These are phyloP conservation scores for Calonectria crousiana DNA, from an alignment of 2,329 filamentous ascomycete species.

Conservation along the genomic window DNA sequence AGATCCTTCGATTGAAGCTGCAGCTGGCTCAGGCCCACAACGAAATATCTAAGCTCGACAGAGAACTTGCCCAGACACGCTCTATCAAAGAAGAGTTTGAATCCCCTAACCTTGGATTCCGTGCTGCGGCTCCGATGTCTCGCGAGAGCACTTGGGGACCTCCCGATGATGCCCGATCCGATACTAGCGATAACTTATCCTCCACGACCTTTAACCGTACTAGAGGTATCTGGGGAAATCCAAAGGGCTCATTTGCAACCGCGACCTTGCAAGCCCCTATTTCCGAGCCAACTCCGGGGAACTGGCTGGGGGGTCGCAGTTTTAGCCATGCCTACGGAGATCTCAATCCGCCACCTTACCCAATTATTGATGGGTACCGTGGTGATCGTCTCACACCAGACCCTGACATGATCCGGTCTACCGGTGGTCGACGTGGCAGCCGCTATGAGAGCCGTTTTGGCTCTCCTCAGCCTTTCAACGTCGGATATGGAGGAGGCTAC, in stretches of 20 bases:
- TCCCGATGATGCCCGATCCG: conserved; percentile 68
- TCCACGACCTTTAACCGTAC: conserved; percentile 64
- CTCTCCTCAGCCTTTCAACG: conserved; percentile 49
- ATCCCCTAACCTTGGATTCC: conserved; percentile 32
- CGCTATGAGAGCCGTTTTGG: conserved; percentile 61
- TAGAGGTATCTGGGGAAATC: conserved; percentile 68
- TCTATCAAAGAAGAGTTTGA: conserved; percentile 66
- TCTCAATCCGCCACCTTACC: conserved; percentile 47
- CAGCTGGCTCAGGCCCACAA: conserved; percentile 79
- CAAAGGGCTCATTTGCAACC: conserved; percentile 56
- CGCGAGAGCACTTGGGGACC: conserved; percentile 65
- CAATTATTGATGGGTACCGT: conserved; percentile 56
- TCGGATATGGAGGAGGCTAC: conserved; percentile 52
- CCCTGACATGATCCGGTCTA: conserved; percentile 60
- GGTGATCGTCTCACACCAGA: conserved; percentile 63
- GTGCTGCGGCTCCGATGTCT: conserved; percentile 35
- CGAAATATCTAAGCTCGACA: conserved; percentile 77
- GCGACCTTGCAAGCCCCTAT: conserved; percentile 51
- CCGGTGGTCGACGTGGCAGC: conserved; percentile 57
- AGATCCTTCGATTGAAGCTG: conserved; percentile 76
- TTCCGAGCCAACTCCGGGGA: conserved; percentile 50
- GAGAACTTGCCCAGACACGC: conserved; percentile 76
- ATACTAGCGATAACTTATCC: conserved; percentile 67
- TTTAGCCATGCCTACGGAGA: conserved; percentile 57
- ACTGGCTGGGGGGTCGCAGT: conserved; percentile 61